Base-by-base conservation (phyloP, 1,284 basidiomycete genomes). In the Ustilago esculenta region DNA sequence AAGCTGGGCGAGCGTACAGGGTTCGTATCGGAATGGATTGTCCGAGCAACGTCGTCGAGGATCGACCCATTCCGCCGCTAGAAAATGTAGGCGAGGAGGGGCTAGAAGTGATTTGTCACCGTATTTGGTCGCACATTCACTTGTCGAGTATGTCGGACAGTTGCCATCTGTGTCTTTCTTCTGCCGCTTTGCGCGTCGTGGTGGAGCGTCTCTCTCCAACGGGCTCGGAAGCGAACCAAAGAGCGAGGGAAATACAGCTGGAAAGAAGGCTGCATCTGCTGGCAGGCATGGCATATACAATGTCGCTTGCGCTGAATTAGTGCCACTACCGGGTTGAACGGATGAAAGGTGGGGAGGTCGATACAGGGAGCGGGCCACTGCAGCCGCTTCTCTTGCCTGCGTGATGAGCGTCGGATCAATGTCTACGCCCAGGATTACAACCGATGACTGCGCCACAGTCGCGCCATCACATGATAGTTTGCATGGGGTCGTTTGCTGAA, bases 341-440 rank as follows among this genome's bases (percentile, higher is more conserved):
- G 10, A 20, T 15, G 10, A 15, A 14, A 18, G 5, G 10, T 36
- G 20, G 20, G 3, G 11, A 8, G 60, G 54, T 23, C 54, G 53
- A 34, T 54, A 30, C 6, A 48, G 48, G 2, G 64, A 67, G 0
- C 53, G 48, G 9, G 57, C 57, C 5, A 36, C 27, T 3, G 23
- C 53, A 17, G 57, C 65, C 14, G 57, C 49, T 9, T 52, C 23
- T 20, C 44, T 34, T 6, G 68, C 68, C 24, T 71, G 51, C 20
- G 29, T 30, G 42, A 71, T 46, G 20, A 71, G 40, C 11, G 17
- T 18, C 3, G 68, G 50, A 43, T 66, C 68, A 23, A 63, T 61
- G 39, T 71, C 68, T 1, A 71, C 68, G 5, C 68, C 68, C 0
- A 43, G 24, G 5, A 71, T 35, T 10, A 25, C 12, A 14, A 48